phyloP scores from a whole-genome alignment of 805 yeast species.

The Wickerhamomyces chaumierensis region DNA sequence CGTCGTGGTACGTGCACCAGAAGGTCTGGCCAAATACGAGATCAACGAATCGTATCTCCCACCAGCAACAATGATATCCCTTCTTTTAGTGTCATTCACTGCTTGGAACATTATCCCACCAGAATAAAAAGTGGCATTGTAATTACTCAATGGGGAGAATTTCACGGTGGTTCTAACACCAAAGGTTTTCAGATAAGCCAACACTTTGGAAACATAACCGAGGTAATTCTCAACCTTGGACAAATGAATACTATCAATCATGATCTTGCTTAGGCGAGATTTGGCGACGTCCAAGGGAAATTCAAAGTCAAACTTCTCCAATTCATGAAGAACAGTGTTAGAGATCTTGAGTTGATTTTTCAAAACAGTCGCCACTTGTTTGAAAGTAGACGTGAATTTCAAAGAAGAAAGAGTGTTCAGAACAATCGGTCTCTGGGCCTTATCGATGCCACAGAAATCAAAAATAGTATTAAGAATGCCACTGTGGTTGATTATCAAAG shows the following conservation, averaged over 20 bases:
- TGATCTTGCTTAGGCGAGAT: constrained; percentile 49
- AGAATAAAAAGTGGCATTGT: constrained; percentile 67
- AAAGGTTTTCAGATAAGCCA: constrained; percentile 40
- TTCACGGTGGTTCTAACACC: constrained; percentile 48
- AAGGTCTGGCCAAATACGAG: constrained; percentile 49
- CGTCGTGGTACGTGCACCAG: constrained; percentile 23
- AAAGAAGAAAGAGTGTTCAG: constrained; percentile 65
- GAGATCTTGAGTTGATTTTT: constrained; percentile 64
- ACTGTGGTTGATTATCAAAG: constrained; percentile 66
- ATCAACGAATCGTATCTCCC: constrained; percentile 83
- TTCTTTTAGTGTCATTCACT: constrained; percentile 47
- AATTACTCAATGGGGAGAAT: constrained; percentile 75
- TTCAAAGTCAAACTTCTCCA: constrained; percentile 70
- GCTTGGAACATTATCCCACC: constrained; percentile 87
- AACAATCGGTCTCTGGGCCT: constrained; percentile 61
- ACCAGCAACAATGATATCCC: constrained; percentile 67
- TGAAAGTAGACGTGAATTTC: constrained; percentile 56
- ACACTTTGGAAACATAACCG: constrained; percentile 47
- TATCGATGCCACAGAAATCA: constrained; percentile 72
- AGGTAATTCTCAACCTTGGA: constrained; percentile 52
- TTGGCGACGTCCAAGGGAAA: constrained; percentile 57
- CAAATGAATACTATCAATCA: constrained; percentile 64
- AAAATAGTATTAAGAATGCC: constrained; percentile 67
- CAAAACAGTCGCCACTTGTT: constrained; percentile 43
- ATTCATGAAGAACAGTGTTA: constrained; percentile 70